Percentiles rank a stretch among this genome's conserved stretches.
Conservation (phyloP, 2,329 filamentous ascomycete genomes). For the Septoria linicola region DNA sequence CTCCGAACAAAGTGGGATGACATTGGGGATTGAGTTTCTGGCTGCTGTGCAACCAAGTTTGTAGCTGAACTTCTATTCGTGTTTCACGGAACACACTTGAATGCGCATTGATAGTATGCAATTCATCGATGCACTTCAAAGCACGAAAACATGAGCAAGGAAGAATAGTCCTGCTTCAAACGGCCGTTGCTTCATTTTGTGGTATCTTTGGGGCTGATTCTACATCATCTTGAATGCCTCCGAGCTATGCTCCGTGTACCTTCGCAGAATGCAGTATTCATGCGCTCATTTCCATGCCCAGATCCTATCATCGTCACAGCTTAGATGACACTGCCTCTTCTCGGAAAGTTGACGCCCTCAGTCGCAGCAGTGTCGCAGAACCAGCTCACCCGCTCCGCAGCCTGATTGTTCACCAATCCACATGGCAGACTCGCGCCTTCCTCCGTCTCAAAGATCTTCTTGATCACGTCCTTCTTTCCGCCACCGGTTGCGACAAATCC, state of each 20-base stretch:
- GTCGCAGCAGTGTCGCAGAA: conserved; percentile 87
- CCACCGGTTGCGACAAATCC: conserved; percentile 88
- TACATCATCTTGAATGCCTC: neutral
- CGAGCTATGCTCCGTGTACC: too few relatives aligned
- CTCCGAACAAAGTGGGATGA: neutral
- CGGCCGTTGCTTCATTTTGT: conserved; percentile 10
- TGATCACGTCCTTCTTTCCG: conserved; percentile 88
- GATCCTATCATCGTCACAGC: too few relatives aligned
- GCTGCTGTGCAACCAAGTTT: neutral
- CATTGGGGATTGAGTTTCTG: conserved; percentile 1
- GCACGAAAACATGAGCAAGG: neutral
- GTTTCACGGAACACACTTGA: neutral
- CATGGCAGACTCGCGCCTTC: conserved; percentile 75
- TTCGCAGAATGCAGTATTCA: neutral
- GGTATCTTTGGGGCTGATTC: neutral
- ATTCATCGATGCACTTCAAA: neutral
- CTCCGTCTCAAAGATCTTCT: conserved; percentile 81
- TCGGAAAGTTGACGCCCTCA: conserved; percentile 77
- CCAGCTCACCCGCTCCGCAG: conserved; percentile 87
- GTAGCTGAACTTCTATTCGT: too few relatives aligned
- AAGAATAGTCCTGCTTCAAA: neutral
- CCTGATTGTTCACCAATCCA: conserved; percentile 79
- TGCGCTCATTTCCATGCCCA: neutral
- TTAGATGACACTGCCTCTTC: conserved; percentile 59
- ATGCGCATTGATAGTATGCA: neutral